A percentile compares a stretch with the other conserved stretches of the same genome.
phyloP scores from a whole-genome alignment of 306 rosid genomes.

The Oemleria cerasiformis region DNA sequence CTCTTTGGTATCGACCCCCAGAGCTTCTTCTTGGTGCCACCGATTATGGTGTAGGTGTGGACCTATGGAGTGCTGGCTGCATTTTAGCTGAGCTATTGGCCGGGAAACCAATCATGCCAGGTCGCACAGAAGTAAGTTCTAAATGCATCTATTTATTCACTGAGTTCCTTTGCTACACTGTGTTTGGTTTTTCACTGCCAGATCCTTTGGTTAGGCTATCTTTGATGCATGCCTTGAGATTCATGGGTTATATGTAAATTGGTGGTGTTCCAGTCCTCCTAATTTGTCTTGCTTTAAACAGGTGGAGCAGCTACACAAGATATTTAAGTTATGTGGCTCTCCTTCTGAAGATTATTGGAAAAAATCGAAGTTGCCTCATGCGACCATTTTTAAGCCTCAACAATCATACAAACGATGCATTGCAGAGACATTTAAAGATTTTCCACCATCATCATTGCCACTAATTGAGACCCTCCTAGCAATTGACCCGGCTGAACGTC shows the following conservation, averaged over 20 bases:
- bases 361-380: constrained; percentile 81
- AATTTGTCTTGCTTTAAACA: constrained; percentile 26
- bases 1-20: constrained; percentile 89
- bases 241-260: constrained; percentile 17
- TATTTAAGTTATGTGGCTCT: constrained; percentile 91
- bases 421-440: constrained; percentile 66
- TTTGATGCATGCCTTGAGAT: constrained; percentile 20
- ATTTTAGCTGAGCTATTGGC: constrained; percentile 84
- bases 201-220: constrained; percentile 17
- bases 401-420: constrained; percentile 84
- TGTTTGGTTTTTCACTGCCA: constrained; percentile 12
- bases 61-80: constrained; percentile 97
- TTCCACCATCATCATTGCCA: constrained; percentile 74
- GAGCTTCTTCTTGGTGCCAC: constrained; percentile 95
- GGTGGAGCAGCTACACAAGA: constrained; percentile 96
- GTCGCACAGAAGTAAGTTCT: constrained; percentile 78
- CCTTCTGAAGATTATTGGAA: constrained; percentile 92
- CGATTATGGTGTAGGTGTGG: constrained; percentile 81
- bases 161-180: constrained; percentile 14
- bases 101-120: constrained; percentile 93
- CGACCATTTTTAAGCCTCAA: constrained; percentile 83
- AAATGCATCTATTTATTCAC: constrained; percentile 5
- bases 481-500: constrained; percentile 79
- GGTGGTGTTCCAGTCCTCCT: constrained; percentile 20
- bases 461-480: constrained; percentile 77